phyloP scores from a whole-genome alignment of 352 stramenopile genomes.

The Poterioochromonas sp. region DNA sequence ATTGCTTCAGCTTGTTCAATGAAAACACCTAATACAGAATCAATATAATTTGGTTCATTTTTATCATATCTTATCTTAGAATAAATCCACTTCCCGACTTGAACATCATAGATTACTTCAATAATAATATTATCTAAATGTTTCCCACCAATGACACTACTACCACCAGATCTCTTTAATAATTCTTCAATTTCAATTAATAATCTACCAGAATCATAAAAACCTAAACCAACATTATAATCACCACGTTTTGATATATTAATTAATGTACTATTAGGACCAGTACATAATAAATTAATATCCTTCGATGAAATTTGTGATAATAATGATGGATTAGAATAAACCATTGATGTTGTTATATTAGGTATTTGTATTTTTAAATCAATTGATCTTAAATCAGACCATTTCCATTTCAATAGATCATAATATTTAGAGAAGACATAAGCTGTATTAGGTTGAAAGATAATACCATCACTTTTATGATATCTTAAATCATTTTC shows the following conservation, averaged over 20 bases:
- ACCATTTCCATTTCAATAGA: constrained; percentile 34
- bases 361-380: not conserved
- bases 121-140: not conserved
- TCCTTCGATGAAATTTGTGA: too few species aligned
- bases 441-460: constrained; percentile 29
- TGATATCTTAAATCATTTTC: constrained; percentile 13
- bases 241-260: constrained; percentile 22
- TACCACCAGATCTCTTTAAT: not conserved
- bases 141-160: not conserved
- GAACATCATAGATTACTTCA: constrained; percentile 24
- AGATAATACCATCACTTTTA: constrained; percentile 30
- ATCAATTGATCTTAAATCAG: constrained; percentile 21
- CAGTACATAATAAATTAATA: constrained; percentile 25
- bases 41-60: constrained; percentile 29
- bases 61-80: constrained; percentile 22
- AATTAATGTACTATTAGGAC: constrained; percentile 8
- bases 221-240: constrained; percentile 8
- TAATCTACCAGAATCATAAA: constrained; percentile 19
- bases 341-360: not conserved
- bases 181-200: not conserved
- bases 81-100: constrained; percentile 6
- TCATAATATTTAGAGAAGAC: not conserved
- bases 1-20: constrained; percentile 34
- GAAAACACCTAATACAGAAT: constrained; percentile 30
- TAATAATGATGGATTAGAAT: too few species aligned